phyloP scores from a whole-genome alignment of 1,284 basidiomycete genomes.

The Ganoderma lingzhi region DNA sequence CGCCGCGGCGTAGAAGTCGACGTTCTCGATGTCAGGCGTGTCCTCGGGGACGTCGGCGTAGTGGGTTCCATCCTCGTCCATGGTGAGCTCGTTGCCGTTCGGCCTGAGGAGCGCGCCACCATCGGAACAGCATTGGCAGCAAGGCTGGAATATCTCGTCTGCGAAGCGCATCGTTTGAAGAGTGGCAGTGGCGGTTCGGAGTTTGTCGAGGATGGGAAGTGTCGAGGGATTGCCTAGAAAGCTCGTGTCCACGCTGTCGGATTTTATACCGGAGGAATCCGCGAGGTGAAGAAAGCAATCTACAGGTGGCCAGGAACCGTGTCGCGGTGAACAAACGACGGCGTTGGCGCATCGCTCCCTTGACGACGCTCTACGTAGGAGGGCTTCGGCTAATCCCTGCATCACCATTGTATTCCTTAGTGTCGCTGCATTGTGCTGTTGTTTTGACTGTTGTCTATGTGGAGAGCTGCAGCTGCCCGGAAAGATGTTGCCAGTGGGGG shows the following conservation, averaged over 20 bases:
- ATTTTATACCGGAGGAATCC: not conserved
- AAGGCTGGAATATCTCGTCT: not conserved
- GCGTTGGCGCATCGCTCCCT: not conserved
- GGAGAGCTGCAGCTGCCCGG: no score
- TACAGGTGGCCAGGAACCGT: not conserved
- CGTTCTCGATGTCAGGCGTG: not conserved
- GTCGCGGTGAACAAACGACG: not conserved
- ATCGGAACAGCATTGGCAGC: not conserved
- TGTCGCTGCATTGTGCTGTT: not conserved
- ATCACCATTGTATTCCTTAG: not conserved
- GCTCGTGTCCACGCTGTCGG: not conserved
- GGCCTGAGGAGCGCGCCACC: not conserved
- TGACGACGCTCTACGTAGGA: not conserved
- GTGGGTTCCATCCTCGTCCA: not conserved
- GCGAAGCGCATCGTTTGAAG: not conserved
- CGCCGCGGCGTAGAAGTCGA: constrained; percentile 2
- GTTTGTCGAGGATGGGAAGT: not conserved
- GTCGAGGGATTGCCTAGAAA: not conserved
- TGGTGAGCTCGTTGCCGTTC: not conserved
- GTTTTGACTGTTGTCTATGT: not conserved
- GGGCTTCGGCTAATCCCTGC: not conserved
- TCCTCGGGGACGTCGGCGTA: not conserved
- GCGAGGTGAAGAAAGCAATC: not conserved
- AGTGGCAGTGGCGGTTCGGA: not conserved
- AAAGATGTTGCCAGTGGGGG: no score